These are phyloP conservation scores for Tagetes erecta DNA, from an alignment of 129 eudicot genomes.

Conservation along the genomic window DNA sequence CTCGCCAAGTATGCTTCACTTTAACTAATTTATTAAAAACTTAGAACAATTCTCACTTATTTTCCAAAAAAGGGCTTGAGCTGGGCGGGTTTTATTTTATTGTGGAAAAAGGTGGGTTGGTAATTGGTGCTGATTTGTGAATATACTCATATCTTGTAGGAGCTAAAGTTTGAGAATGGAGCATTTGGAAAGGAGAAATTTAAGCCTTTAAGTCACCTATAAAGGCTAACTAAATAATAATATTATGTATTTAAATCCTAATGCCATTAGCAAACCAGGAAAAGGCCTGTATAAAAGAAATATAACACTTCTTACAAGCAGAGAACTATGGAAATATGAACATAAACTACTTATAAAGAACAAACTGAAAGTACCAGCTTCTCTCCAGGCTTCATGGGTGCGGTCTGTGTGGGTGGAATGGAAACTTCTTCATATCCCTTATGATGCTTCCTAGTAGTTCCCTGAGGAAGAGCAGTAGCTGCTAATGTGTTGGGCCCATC, in stretches of 20 bases:
- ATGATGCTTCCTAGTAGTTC: slow-evolving; percentile 82
- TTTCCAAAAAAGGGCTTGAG: neutral
- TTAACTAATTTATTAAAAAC: neutral
- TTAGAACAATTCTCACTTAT: neutral
- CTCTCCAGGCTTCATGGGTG: slow-evolving; percentile 94
- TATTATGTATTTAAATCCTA: neutral
- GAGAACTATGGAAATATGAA: slow-evolving; percentile 5
- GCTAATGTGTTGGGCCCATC: slow-evolving; percentile 56
- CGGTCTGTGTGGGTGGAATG: slow-evolving; percentile 86
- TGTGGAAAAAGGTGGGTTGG: neutral
- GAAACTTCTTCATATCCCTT: slow-evolving; percentile 98
- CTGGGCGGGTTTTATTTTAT: neutral
- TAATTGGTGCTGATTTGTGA: neutral
- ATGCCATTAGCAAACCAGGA: slow-evolving; percentile 5
- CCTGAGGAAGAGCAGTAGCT: slow-evolving; percentile 89
- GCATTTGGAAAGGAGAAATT: neutral
- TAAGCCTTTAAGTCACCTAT: slow-evolving; percentile 1
- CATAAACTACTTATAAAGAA: neutral
- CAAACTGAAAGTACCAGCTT: slow-evolving; percentile 59
- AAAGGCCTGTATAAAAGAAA: neutral
- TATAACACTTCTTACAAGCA: neutral
- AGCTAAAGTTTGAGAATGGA: neutral
- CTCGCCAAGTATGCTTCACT: neutral
- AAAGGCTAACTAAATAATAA: neutral
- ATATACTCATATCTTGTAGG: neutral